Base-by-base conservation (phyloP, 2,329 filamentous ascomycete genomes). In the Elsinoe necatrix region DNA sequence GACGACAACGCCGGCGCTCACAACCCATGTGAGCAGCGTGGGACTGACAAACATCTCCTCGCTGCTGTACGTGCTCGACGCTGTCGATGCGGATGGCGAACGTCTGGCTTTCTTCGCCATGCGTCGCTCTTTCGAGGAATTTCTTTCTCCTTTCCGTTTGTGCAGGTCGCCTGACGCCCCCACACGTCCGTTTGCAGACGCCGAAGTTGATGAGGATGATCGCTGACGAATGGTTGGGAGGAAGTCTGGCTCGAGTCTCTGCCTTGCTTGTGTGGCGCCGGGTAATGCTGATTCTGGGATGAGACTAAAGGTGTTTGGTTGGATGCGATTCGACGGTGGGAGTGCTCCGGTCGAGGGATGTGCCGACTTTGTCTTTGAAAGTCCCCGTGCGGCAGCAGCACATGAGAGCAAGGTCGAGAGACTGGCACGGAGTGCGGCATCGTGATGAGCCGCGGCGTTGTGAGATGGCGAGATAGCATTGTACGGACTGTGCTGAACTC, bases 401-500 rank as follows among this genome's bases (percentile, higher is more conserved):
- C 89, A 95, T n/a, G 92, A 96, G 11, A 98, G 81, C 11, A 98
- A 79, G 0, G 93, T 97, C 0, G 90, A 95, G n/a, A 98, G 78
- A 50, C 89, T 95, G 18, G 93, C 90, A 31, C 93, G 85, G 9
- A 98, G 78, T 1, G 90, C 93, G 27, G 90, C 93, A 65, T 98
- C 93, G 64, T 97, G 91, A 64, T 97, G 90, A 8, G 64, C 64
- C 9, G 67, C 65, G 48, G 88, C 85, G 63, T 89, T 88, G 64
- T 88, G 83, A 2, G 82, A 81, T 1, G 88, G 85, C 0, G 86
- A 85, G 67, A 89, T 81, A 68, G 87, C 82, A 68, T 84, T 86
- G 67, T 80, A 82, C 8, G 80, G 79, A 37, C 74, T 73, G 65
- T 82, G 81, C 51, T 78, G 75, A 34, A 71, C 63, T 56, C 61